Base-by-base conservation (phyloP, 805 yeast species). In the Naumovozyma baii region DNA sequence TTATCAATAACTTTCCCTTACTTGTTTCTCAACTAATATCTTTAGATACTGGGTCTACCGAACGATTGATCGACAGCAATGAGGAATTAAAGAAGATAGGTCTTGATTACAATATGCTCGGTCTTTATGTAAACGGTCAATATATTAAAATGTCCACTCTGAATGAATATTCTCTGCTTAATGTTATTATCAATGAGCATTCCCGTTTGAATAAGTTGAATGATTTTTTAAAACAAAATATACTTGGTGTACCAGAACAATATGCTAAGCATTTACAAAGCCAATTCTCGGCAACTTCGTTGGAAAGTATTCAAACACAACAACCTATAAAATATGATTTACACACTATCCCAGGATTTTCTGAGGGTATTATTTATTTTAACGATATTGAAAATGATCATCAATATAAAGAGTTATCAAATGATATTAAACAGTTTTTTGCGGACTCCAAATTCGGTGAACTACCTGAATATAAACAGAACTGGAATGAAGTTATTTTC, bases 381-480 rank as follows among this genome's bases (percentile, higher is more conserved):
- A 92, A 90, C 53, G 83, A 92, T 56, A 63, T 90, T 4, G 94
- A 78, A 47, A 53, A 45, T 0, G 95, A 85, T 52, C 50, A 55
- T 1, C 68, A 64, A 25, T 87, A 83, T 52, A 50, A 57, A 1
- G 56, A 62, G 7, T 71, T 70, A 51, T 54, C 74, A 1, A 54
- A 62, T 18, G 67, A 80, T 32, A 55, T 72, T 10, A 58, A 63
- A 7, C 67, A 63, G 0, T 81, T 81, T 51, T 49, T 73, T 31
- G 59, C 63, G n/a, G 57, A 61, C 22, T 55, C 64, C 5, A 65
- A 72, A 29, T 68, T 68, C 22, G 86, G 83, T 7, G 79, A 76
- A 51, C 62, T 85, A 14, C 95, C 94, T 1, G 72, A 72, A 5
- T 70, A 79, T 29, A 68, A 70, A 39, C 86, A 83, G 46, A 90